These are phyloP conservation scores for Mallotus japonicus DNA, from an alignment of 441 rosid genomes.

Conservation along the genomic window DNA sequence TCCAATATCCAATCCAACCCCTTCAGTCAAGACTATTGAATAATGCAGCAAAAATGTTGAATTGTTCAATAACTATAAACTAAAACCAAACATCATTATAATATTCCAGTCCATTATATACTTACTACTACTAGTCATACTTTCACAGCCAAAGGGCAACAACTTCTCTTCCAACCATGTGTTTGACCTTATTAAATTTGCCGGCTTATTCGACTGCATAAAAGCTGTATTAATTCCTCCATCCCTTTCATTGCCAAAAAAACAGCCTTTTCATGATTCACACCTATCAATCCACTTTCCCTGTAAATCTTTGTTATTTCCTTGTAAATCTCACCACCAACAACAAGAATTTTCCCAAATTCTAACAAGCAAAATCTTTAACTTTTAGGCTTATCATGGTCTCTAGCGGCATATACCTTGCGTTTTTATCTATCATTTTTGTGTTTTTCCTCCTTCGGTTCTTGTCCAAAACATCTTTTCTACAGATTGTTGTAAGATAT, in stretches of 20 bases:
- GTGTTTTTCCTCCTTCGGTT: conserved; percentile 29
- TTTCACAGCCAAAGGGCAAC: not conserved
- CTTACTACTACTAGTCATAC: conserved; percentile 12
- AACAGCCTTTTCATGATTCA: no score
- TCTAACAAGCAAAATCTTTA: not conserved
- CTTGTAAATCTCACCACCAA: no score
- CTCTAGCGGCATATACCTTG: conserved; percentile 1
- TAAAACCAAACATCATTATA: not conserved
- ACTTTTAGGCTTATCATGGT: not conserved
- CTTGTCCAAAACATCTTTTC: conserved; percentile 34
- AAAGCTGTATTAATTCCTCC: not conserved
- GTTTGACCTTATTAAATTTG: conserved; percentile 2
- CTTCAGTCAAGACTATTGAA: conserved; percentile 13
- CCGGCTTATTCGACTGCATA: not conserved
- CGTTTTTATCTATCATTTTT: not conserved
- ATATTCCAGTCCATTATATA: no score
- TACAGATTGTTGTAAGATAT: conserved; percentile 13
- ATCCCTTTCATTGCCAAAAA: not conserved
- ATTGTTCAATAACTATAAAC: not conserved
- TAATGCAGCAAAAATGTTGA: not conserved
- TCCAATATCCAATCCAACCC: no score
- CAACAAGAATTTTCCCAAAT: no score
- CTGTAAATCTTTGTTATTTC: no score
- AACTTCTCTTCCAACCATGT: not conserved
- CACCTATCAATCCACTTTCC: no score